These are phyloP conservation scores for Epichloe glyceriae DNA, from an alignment of 2,329 filamentous ascomycete species.

Conservation along the genomic window DNA sequence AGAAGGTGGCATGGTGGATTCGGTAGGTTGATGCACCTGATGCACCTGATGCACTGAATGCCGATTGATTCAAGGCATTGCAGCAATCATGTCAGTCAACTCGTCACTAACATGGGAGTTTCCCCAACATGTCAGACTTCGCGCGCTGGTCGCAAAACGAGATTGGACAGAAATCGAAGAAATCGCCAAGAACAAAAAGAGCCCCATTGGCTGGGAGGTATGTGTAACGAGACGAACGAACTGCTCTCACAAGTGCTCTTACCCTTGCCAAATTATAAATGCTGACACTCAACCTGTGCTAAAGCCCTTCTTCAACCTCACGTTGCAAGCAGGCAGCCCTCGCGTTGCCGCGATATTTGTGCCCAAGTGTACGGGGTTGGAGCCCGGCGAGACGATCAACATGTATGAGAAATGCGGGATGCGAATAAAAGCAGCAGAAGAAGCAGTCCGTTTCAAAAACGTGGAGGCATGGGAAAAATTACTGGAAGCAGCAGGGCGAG, in stretches of 20 bases:
- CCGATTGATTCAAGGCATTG: not conserved
- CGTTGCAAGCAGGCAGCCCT: constrained; percentile 78
- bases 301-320: constrained; percentile 82
- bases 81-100: not conserved
- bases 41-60: not conserved
- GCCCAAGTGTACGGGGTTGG: constrained; percentile 67
- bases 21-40: constrained; percentile 30
- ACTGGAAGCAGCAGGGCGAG: constrained; percentile 58
- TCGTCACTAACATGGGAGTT: not conserved
- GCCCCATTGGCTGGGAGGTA: constrained; percentile 93
- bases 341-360: constrained; percentile 75
- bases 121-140: constrained; percentile 38
- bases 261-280: not conserved
- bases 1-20: constrained; percentile 83
- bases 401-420: constrained; percentile 98
- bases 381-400: constrained; percentile 56
- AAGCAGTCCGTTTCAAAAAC: constrained; percentile 75
- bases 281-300: not conserved
- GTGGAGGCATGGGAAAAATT: constrained; percentile 60
- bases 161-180: constrained; percentile 93
- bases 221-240: constrained; percentile 17
- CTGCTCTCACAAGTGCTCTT: not conserved
- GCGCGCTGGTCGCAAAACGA: constrained; percentile 77
- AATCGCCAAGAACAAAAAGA: constrained; percentile 63
- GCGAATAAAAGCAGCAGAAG: constrained; percentile 78